Conservation (phyloP, 371 early-diverging fungal species). For the Neoconidiobolus thromboides region DNA sequence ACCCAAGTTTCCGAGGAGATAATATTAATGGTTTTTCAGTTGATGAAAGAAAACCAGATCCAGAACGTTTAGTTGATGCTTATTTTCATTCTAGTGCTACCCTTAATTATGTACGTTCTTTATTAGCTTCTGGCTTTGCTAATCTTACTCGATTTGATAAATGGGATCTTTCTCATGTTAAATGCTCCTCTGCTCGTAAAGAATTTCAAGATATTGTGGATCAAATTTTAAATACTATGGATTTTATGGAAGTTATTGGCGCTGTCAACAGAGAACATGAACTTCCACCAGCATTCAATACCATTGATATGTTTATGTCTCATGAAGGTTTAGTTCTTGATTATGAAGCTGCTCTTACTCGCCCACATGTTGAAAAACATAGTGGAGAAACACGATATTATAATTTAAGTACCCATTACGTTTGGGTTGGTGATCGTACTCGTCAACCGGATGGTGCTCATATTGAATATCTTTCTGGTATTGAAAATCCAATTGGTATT, state of each 20-base stretch:
- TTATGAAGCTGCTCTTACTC: conserved; percentile 72
- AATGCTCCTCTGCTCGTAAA: conserved; percentile 47
- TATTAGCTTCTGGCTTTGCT: conserved; percentile 30
- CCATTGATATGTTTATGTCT: conserved; percentile 81
- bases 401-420: conserved; percentile 70
- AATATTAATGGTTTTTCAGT: conserved; percentile 89
- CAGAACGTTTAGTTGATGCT: conserved; percentile 73
- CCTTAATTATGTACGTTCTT: conserved; percentile 77
- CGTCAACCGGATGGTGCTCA: conserved; percentile 89
- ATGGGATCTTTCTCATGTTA: conserved; percentile 84
- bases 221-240: conserved; percentile 66
- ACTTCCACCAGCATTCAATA: conserved; percentile 22
- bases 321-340: conserved; percentile 89
- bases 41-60: conserved; percentile 76
- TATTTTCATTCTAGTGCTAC: conserved; percentile 97
- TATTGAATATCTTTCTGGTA: conserved; percentile 87
- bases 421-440: conserved; percentile 97
- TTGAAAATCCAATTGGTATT: conserved; percentile 89
- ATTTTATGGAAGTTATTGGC: conserved; percentile 82
- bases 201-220: conserved; percentile 81
- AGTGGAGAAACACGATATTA: conserved; percentile 24
- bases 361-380: conserved; percentile 22
- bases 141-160: conserved; percentile 76
- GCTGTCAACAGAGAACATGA: conserved; percentile 17
- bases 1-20: conserved; percentile 71